A percentile compares a stretch with the other conserved stretches of the same genome.
Conservation (phyloP, 139 green algal species). For the Micromonas commoda region DNA sequence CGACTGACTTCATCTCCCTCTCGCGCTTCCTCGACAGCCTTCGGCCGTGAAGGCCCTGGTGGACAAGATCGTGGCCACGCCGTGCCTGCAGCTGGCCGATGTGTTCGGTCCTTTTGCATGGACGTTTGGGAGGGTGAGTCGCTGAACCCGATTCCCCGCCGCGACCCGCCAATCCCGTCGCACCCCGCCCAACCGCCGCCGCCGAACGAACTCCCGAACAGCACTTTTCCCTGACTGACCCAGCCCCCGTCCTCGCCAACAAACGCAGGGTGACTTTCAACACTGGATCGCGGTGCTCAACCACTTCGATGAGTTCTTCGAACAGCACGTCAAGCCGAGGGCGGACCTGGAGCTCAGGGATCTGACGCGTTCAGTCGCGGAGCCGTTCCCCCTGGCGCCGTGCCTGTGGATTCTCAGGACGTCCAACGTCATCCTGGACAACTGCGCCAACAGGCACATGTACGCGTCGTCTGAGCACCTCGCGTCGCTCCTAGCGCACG, state of each 20-base stretch:
- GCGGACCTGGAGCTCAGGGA: slow-evolving; percentile 52
- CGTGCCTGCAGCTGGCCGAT: not conserved
- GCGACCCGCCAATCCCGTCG: not conserved
- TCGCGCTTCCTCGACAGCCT: not conserved
- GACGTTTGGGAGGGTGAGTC: not conserved
- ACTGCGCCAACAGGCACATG: slow-evolving; percentile 81
- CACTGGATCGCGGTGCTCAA: slow-evolving; percentile 78
- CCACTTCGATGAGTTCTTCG: slow-evolving; percentile 67
- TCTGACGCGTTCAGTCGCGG: not conserved
- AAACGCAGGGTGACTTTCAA: slow-evolving; percentile 69
- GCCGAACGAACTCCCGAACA: too few relatives aligned
- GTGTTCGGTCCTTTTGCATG: not conserved
- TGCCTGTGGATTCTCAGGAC: slow-evolving; percentile 57
- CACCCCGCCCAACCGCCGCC: too few relatives aligned
- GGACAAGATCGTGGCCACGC: not conserved
- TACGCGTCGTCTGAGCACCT: slow-evolving; percentile 76
- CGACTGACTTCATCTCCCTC: not conserved
- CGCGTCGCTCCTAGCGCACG: slow-evolving; percentile 57
- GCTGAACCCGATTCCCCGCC: too few relatives aligned
- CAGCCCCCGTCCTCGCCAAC: too few relatives aligned
- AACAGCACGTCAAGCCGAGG: slow-evolving; percentile 50
- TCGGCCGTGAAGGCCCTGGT: not conserved
- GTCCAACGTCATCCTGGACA: slow-evolving; percentile 67
- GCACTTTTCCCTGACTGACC: too few relatives aligned
- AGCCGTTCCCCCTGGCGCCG: slow-evolving; percentile 48